These are phyloP conservation scores for Pestalotiopsis fici DNA, from an alignment of 2,329 filamentous ascomycete species.

Conservation along the genomic window DNA sequence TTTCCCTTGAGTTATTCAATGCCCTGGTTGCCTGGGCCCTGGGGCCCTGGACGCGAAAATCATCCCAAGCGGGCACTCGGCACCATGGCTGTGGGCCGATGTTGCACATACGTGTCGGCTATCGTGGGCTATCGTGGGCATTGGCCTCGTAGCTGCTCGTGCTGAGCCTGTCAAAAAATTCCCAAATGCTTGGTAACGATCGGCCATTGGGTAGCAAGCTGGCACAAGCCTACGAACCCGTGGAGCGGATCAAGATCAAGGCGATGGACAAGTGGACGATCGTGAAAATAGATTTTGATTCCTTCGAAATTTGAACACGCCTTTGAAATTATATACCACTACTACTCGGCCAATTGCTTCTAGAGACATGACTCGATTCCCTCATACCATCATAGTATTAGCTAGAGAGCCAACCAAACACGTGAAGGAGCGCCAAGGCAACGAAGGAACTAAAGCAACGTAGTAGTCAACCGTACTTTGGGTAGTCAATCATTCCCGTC, in stretches of 20 bases:
- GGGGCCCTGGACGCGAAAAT: neutral
- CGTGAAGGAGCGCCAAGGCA: no score
- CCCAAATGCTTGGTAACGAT: conserved; percentile 1
- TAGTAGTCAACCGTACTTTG: no score
- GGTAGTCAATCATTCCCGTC: no score
- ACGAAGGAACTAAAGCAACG: no score
- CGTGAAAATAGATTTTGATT: no score
- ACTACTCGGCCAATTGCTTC: no score
- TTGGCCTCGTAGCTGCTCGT: neutral
- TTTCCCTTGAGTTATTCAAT: no score
- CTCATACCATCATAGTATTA: no score
- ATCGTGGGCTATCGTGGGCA: neutral
- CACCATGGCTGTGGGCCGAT: neutral
- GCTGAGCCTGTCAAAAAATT: neutral
- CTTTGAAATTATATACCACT: no score
- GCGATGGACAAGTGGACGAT: neutral
- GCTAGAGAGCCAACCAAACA: no score
- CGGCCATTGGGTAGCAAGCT: conserved; percentile 1
- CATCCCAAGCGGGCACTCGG: neutral
- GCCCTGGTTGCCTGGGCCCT: neutral
- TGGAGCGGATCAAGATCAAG: neutral
- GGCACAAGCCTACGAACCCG: neutral
- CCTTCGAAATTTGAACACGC: no score
- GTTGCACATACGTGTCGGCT: neutral
- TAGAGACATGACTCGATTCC: no score